Percentiles rank a stretch among this genome's conserved stretches.
Conservation (phyloP, 768 basidiomycete genomes). For the Pholiota conissans region DNA sequence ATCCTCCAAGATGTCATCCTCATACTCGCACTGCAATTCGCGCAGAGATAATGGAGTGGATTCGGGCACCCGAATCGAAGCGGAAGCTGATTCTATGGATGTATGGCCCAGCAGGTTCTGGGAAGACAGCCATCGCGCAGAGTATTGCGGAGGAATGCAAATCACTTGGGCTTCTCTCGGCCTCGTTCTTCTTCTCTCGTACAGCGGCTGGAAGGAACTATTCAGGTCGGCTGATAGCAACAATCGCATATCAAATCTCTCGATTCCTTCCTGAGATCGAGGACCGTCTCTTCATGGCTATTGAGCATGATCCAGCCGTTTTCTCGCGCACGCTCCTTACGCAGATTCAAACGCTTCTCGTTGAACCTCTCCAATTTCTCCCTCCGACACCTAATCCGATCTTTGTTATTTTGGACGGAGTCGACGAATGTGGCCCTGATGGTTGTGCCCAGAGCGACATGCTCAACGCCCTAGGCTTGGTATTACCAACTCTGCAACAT, state of each 20-base stretch:
- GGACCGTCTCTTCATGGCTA: not conserved
- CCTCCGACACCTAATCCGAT: not conserved
- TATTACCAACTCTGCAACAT: not conserved
- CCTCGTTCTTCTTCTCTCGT: not conserved
- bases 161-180: not conserved
- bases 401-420: not conserved
- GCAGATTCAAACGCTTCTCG: not conserved
- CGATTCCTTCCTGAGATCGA: not conserved
- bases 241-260: not conserved
- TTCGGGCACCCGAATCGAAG: not conserved
- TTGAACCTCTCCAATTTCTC: not conserved
- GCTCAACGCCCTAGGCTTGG: not conserved
- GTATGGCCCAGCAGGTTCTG: not conserved
- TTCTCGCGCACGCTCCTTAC: not conserved
- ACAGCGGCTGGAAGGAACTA: not conserved
- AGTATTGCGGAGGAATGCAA: not conserved
- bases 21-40: not conserved
- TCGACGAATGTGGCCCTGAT: not conserved
- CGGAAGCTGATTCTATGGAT: not conserved
- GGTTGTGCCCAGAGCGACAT: not conserved
- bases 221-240: not conserved
- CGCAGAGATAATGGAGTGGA: not conserved
- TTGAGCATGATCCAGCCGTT: not conserved
- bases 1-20: not conserved
- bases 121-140: not conserved